Percentiles rank a stretch among this genome's conserved stretches.
phyloP scores from a whole-genome alignment of 2,329 filamentous ascomycete species.

The Onygenales sp. region DNA sequence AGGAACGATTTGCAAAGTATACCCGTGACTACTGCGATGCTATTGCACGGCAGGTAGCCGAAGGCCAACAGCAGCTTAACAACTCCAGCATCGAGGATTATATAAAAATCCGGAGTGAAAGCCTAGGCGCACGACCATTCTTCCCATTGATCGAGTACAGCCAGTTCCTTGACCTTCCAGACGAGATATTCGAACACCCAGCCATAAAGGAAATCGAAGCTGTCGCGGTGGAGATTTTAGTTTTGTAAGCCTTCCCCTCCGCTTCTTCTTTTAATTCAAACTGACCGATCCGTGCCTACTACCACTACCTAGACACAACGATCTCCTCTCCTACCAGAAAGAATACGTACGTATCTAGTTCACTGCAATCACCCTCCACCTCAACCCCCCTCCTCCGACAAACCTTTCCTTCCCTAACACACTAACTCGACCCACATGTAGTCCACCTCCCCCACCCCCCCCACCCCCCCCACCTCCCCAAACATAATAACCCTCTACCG shows the following conservation, averaged over 20 bases:
- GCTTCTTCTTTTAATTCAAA: no score
- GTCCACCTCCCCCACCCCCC: neutral
- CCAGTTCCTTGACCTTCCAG: neutral
- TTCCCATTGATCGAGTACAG: neutral
- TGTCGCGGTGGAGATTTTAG: neutral
- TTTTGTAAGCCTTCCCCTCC: neutral
- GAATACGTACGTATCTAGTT: slow-evolving; percentile 9
- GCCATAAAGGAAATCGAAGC: neutral
- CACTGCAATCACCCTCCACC: no score
- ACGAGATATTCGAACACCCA: neutral
- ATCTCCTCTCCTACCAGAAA: slow-evolving; percentile 19
- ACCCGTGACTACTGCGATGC: neutral
- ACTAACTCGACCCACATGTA: no score
- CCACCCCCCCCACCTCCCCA: neutral
- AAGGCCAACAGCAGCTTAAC: neutral
- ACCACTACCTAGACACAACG: slow-evolving; percentile 13
- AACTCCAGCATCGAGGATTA: neutral
- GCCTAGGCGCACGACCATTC: neutral
- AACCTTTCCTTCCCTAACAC: no score
- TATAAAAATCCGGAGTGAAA: neutral
- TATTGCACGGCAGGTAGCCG: neutral
- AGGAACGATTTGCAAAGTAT: neutral
- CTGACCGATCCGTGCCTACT: neutral
- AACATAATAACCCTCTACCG: neutral
- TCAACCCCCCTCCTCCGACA: no score